These are phyloP conservation scores for Scenedesmus sp. DNA, from an alignment of 163 green algal genomes.

Conservation along the genomic window DNA sequence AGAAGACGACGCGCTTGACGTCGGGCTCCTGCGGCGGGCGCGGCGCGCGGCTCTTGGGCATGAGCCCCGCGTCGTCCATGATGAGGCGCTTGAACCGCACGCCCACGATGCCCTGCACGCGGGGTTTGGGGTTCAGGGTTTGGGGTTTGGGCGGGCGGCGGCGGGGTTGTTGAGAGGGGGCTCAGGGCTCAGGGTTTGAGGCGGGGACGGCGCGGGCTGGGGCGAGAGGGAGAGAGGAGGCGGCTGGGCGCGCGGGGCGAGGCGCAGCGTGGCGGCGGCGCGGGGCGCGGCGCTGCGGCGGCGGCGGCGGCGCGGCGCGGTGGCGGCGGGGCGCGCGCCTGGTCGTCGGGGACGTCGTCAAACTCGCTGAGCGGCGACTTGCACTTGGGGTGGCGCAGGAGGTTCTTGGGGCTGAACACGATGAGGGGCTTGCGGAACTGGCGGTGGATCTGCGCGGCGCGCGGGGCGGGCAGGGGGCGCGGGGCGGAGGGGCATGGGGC, in stretches of 20 bases:
- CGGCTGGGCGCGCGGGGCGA: too few species aligned
- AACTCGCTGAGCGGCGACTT: conserved; percentile 94
- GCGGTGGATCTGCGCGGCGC: conserved; percentile 81
- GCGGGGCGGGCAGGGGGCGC: too few species aligned
- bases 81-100: conserved; percentile 99
- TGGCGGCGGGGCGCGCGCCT: too few species aligned
- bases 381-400: conserved; percentile 93
- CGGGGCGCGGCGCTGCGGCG: too few species aligned
- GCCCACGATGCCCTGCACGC: conserved; percentile 77
- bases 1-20: conserved; percentile 93
- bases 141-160: too few species aligned
- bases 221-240: too few species aligned
- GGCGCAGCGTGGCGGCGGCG: too few species aligned
- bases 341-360: conserved; percentile 92
- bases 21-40: conserved; percentile 67
- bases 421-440: conserved; percentile 99
- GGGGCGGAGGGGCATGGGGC: too few species aligned
- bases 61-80: conserved; percentile 88
- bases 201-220: too few species aligned
- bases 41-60: conserved; percentile 64
- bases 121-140: conserved; percentile 14
- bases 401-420: conserved; percentile 95
- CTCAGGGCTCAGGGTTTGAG: too few species aligned
- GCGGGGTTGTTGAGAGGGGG: too few species aligned
- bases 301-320: too few species aligned